Base-by-base conservation (phyloP, 345 rosid species). In the Populus simonii region DNA sequence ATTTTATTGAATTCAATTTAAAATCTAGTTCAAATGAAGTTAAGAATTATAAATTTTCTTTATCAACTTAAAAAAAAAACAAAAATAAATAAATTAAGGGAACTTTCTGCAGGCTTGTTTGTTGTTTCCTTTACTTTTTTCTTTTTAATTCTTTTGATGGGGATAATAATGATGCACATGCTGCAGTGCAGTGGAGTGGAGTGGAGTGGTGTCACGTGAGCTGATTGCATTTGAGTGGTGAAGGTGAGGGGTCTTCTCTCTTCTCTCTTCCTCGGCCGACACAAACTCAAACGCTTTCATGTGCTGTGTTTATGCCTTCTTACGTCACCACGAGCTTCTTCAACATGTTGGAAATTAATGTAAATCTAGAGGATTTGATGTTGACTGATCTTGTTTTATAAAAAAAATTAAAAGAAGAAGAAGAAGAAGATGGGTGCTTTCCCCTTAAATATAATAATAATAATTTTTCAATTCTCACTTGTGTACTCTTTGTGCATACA, bases 201-300 rank as follows among this genome's bases (percentile, higher is more conserved):
- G 65, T 59, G 65, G 65, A 59, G 65, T 23, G 0, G 51, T 68
- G 33, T 47, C 77, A 74, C 71, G 45, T 65, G 77, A 74, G 71
- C 13, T 45, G 71, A 38, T 65, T 31, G 45, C 76, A 35, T 23
- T 9, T 20, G 47, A 11, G 8, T 33, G 61, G 67, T 29, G 68
- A 11, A 2, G 33, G 33, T 57, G 43, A 23, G 55, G 67, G 59
- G 12, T 4, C 22, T 36, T 63, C 59, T 20, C 71, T 65, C 66
- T 11, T 65, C 45, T 63, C 43, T 12, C 71, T 45, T 74, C 12
- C 65, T 29, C 43, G 6, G 77, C 77, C 77, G 70, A 74, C 77
- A 74, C 66, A 0, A 51, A 45, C 22, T 45, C 57, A 25, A 18
- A 41, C 23, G 13, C 73, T 45, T 8, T 31, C 59, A 70, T 27